Conservation (phyloP, 208 protist genomes). For the Crithidia brevicula region DNA sequence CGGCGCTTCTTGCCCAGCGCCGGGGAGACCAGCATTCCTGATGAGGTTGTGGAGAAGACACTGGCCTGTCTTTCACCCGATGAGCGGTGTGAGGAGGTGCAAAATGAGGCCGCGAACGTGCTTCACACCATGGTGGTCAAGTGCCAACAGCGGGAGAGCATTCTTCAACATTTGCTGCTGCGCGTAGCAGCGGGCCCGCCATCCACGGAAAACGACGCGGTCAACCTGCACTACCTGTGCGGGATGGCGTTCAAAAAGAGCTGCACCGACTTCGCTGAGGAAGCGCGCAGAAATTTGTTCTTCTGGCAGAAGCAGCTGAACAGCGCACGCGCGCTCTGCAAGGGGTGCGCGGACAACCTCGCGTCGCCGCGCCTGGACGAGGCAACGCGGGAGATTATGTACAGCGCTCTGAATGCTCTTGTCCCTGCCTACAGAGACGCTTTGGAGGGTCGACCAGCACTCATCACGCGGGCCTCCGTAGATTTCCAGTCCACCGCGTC, state of each 20-base stretch:
- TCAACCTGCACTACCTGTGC: slow-evolving; percentile 44
- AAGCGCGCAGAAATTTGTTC: slow-evolving; percentile 37
- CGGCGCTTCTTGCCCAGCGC: slow-evolving; percentile 33
- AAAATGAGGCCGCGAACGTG: slow-evolving; percentile 36
- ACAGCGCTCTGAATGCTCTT: slow-evolving; percentile 32
- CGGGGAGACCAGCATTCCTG: slow-evolving; percentile 5
- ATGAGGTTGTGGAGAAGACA: slow-evolving; percentile 36
- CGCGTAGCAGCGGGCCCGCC: slow-evolving; percentile 18
- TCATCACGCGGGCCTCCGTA: slow-evolving; percentile 11
- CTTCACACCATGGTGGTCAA: slow-evolving; percentile 37
- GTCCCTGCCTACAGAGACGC: slow-evolving; percentile 35
- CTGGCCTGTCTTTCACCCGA: slow-evolving; percentile 45
- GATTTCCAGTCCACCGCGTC: slow-evolving; percentile 24
- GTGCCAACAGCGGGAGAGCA: slow-evolving; percentile 39
- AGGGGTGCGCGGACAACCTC: slow-evolving; percentile 10
- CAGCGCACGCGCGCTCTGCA: slow-evolving; percentile 25
- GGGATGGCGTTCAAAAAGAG: slow-evolving; percentile 51
- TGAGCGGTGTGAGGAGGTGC: slow-evolving; percentile 44
- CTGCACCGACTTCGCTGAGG: slow-evolving; percentile 42
- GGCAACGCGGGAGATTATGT: slow-evolving; percentile 30
- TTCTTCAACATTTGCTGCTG: slow-evolving; percentile 38
- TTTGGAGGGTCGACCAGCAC: neutral
- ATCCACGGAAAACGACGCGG: slow-evolving; percentile 23
- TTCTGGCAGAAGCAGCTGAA: slow-evolving; percentile 48
- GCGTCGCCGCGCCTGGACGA: slow-evolving; percentile 4